Conservation (phyloP, 306 rosid species). For the Vigna unguiculata region DNA sequence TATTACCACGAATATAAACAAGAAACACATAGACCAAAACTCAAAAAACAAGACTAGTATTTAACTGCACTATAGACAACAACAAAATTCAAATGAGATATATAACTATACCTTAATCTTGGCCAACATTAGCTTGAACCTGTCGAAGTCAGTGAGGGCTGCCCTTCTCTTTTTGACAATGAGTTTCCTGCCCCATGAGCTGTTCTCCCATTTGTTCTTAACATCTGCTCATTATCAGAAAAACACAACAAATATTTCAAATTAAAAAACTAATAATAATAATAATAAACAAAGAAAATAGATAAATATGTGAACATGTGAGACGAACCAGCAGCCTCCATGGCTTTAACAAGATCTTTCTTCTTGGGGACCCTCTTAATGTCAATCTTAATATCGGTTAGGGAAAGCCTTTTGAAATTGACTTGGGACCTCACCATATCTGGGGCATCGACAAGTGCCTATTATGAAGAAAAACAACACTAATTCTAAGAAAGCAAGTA, state of each 20-base stretch:
- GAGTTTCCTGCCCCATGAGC: constrained; percentile 94
- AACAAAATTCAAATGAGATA: too few relatives aligned
- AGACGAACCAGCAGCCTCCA: constrained; percentile 80
- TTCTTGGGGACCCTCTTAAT: constrained; percentile 93
- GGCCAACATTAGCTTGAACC: constrained; percentile 95
- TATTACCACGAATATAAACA: not conserved
- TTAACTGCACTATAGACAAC: not conserved
- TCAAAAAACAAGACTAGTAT: not conserved
- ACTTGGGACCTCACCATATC: constrained; percentile 80
- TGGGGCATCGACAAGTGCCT: constrained; percentile 97
- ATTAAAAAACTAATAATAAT: not conserved
- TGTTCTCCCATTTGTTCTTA: constrained; percentile 96
- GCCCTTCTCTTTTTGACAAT: constrained; percentile 89
- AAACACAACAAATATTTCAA: not conserved
- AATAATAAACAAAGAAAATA: not conserved
- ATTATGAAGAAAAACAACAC: not conserved
- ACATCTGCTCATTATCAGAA: constrained; percentile 61
- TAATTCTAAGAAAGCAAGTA: not conserved
- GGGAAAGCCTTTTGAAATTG: constrained; percentile 93
- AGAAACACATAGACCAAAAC: not conserved
- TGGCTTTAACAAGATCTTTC: constrained; percentile 86
- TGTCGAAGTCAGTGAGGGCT: constrained; percentile 78
- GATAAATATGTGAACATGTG: too few relatives aligned
- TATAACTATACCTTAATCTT: constrained; percentile 78
- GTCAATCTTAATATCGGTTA: constrained; percentile 89